These are phyloP conservation scores for Astrothelium macrocarpum DNA, from an alignment of 495 filamentous ascomycete species.

Conservation along the genomic window DNA sequence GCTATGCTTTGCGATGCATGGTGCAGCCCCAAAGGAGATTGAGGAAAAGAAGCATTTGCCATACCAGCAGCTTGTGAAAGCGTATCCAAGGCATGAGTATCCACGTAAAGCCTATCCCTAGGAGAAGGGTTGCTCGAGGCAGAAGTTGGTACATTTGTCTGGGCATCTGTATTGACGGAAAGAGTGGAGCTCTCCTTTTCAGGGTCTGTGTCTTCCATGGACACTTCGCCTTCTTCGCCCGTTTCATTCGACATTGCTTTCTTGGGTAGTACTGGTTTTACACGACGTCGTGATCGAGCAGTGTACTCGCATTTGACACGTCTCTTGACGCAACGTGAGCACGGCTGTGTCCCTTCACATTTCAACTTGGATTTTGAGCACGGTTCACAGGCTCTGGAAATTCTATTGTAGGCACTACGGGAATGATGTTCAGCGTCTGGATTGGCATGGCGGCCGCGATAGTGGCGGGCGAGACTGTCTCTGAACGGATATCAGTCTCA, in stretches of 20 bases:
- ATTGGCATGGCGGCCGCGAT: not conserved
- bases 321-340: not conserved
- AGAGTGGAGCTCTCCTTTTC: not conserved
- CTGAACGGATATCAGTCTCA: not conserved
- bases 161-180: not conserved
- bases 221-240: not conserved
- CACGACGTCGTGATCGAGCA: not conserved
- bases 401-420: not conserved
- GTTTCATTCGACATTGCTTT: not conserved
- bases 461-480: not conserved
- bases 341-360: constrained; percentile 1
- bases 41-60: not conserved
- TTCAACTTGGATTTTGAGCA: not conserved
- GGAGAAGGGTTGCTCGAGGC: not conserved
- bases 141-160: not conserved
- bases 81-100: constrained; percentile 1
- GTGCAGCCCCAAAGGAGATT: not conserved
- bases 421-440: not conserved
- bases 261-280: not conserved
- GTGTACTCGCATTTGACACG: not conserved
- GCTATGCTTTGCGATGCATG: not conserved
- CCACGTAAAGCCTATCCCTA: not conserved
- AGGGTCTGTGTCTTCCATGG: not conserved
- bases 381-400: constrained; percentile 1
- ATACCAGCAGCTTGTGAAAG: not conserved